These are phyloP conservation scores for Aspergillus felis DNA, from an alignment of 2,329 filamentous ascomycete species.

Conservation along the genomic window DNA sequence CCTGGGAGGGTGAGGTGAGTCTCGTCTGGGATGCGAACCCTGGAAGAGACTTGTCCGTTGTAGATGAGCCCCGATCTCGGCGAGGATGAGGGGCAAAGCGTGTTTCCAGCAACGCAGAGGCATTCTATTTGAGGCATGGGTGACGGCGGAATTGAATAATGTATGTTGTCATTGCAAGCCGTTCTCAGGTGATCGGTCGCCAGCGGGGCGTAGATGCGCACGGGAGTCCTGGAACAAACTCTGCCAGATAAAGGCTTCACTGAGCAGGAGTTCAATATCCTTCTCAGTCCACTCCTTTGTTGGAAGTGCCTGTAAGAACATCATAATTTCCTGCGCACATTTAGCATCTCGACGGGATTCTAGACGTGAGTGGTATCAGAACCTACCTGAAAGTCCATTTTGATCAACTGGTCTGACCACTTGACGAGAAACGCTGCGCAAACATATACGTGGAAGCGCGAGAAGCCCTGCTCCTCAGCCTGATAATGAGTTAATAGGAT, in stretches of 20 bases:
- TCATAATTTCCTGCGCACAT: conserved; percentile 84
- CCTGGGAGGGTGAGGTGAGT: neutral
- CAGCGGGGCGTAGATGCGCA: conserved; percentile 64
- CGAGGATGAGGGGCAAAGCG: neutral
- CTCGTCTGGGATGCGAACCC: neutral
- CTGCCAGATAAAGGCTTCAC: conserved; percentile 98
- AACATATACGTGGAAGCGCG: conserved; percentile 96
- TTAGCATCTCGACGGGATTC: conserved; percentile 13
- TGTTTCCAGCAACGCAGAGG: neutral
- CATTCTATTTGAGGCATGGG: neutral
- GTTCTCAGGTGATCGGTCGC: conserved; percentile 31
- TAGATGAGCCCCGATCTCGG: neutral
- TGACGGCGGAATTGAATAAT: conserved; percentile 5
- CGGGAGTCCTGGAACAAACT: conserved; percentile 92
- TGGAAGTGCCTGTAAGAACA: conserved; percentile 94
- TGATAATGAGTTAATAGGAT: conserved; percentile 38
- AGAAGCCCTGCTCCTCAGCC: conserved; percentile 98
- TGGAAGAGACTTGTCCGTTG: neutral
- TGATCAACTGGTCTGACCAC: conserved; percentile 90
- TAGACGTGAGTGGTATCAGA: neutral
- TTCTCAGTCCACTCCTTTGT: conserved; percentile 96
- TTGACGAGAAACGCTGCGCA: conserved; percentile 97
- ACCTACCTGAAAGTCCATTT: conserved; percentile 82
- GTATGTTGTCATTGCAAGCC: conserved; percentile 33
- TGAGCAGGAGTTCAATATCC: conserved; percentile 91